phyloP scores from a whole-genome alignment of 352 stramenopile species.

The Phytophthora fragariae region DNA sequence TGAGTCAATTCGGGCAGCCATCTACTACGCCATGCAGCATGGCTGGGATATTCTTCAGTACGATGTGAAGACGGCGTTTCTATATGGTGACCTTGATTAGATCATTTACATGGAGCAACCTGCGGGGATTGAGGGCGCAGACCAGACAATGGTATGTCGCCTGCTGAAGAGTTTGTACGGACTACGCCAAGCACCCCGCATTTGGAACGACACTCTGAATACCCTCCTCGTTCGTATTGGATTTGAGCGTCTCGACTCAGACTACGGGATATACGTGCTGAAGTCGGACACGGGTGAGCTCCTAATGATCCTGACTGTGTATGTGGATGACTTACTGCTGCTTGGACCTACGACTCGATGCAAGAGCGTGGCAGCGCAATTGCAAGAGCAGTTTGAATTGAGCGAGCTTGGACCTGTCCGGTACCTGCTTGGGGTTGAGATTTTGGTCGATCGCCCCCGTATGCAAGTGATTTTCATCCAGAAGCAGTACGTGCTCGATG shows the following conservation, averaged over 20 bases:
- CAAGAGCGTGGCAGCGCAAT: not conserved
- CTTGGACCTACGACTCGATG: not conserved
- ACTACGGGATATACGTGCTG: not conserved
- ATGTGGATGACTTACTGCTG: not conserved
- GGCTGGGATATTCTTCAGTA: conserved; percentile 15
- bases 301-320: not conserved
- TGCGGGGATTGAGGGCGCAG: not conserved
- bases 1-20: conserved; percentile 20
- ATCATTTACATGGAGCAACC: conserved; percentile 14
- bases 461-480: not conserved
- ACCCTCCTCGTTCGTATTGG: not conserved
- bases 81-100: conserved; percentile 9
- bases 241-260: not conserved
- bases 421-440: not conserved
- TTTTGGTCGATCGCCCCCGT: no score
- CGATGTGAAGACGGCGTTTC: conserved; percentile 24
- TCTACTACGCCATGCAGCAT: conserved; percentile 20
- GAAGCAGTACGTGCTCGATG: not conserved
- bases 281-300: not conserved
- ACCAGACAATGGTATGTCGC: not conserved
- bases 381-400: not conserved
- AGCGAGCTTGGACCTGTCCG: not conserved
- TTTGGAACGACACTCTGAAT: conserved; percentile 21
- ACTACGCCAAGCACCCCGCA: not conserved
- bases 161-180: conserved; percentile 28